These are phyloP conservation scores for Trypanosoma brucei DNA, from an alignment of 208 protist genomes.

Conservation along the genomic window DNA sequence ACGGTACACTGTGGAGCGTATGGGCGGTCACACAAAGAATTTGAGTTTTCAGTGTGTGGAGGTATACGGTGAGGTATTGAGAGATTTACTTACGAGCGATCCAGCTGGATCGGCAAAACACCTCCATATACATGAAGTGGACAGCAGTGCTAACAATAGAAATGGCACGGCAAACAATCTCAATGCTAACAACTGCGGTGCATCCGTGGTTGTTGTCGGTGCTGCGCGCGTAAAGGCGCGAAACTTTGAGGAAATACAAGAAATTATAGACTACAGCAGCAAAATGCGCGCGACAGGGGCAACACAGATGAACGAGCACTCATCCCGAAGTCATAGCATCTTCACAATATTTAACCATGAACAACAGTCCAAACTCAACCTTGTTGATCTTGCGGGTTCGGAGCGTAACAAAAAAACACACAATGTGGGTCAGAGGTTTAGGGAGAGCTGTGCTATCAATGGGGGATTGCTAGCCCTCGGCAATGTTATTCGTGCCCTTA, in stretches of 20 bases:
- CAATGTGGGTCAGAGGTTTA: constrained; percentile 76
- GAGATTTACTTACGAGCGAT: constrained; percentile 76
- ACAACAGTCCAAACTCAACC: constrained; percentile 65
- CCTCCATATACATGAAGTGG: constrained; percentile 43
- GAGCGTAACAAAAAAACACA: constrained; percentile 81
- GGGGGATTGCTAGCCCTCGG: constrained; percentile 86
- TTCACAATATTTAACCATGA: constrained; percentile 85
- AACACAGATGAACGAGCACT: constrained; percentile 88
- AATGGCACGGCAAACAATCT: constrained; percentile 18
- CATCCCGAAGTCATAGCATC: constrained; percentile 88
- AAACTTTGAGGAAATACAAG: constrained; percentile 49
- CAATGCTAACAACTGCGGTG: constrained; percentile 23
- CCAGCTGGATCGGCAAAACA: constrained; percentile 24
- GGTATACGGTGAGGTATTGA: constrained; percentile 92
- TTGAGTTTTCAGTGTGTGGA: constrained; percentile 89
- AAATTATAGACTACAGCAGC: constrained; percentile 70
- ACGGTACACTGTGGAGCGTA: constrained; percentile 57
- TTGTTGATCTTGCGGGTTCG: constrained; percentile 94
- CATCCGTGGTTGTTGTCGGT: constrained; percentile 40
- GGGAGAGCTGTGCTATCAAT: constrained; percentile 93
- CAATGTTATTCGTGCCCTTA: constrained; percentile 91
- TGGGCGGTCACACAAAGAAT: constrained; percentile 35
- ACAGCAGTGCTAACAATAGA: constrained; percentile 4
- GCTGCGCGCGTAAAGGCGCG: constrained; percentile 46
- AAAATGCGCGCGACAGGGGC: constrained; percentile 79